phyloP scores from a whole-genome alignment of 164 flowering plant species.

The Taxillus chinensis region DNA sequence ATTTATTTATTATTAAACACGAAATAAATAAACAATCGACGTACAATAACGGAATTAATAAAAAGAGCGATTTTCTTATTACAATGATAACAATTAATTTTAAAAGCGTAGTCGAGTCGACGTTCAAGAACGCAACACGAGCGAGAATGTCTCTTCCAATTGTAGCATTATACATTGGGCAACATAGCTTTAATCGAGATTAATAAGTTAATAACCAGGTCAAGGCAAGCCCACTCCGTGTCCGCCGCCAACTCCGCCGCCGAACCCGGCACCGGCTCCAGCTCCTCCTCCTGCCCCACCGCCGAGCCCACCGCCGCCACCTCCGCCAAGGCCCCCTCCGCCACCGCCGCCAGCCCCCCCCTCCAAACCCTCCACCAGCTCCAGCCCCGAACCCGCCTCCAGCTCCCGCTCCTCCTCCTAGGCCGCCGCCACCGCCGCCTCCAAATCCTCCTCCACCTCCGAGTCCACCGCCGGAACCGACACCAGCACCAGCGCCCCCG shows the following conservation, averaged over 20 bases:
- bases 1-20: too few relatives aligned
- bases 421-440: conserved; percentile 16
- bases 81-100: too few relatives aligned
- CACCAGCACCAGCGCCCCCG: conserved; percentile 15
- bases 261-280: conserved; percentile 3
- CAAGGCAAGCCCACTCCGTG: conserved; percentile 4
- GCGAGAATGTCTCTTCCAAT: too few relatives aligned
- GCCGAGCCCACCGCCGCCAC: conserved; percentile 17
- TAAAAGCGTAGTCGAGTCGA: too few relatives aligned
- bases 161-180: too few relatives aligned
- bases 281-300: conserved; percentile 9
- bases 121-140: too few relatives aligned
- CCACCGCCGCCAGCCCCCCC: conserved; percentile 23
- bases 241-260: conserved; percentile 9
- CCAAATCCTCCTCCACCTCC: conserved; percentile 15
- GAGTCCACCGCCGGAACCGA: conserved; percentile 16
- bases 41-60: too few relatives aligned
- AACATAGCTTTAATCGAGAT: too few relatives aligned
- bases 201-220: too few relatives aligned
- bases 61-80: too few relatives aligned
- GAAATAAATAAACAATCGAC: too few relatives aligned
- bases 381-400: conserved; percentile 16
- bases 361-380: conserved; percentile 18
- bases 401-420: conserved; percentile 11
- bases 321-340: conserved; percentile 18